Evolutionary conservation across 805 yeast genomes (phyloP), one percentile per base, ranked within the genome.

Genomic region (Barnettozyma populi): DNA sequence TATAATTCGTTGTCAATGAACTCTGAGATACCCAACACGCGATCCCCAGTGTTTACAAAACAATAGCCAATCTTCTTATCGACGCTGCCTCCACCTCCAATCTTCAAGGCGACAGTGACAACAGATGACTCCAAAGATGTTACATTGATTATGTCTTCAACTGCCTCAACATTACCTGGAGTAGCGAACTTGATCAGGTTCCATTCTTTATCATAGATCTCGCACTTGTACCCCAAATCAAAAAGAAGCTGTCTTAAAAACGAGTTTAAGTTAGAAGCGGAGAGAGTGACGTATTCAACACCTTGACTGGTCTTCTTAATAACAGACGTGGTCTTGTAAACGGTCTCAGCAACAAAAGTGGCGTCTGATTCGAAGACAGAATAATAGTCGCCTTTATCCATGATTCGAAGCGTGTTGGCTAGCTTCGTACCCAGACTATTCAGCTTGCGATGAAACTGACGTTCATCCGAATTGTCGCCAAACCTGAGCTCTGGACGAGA

Each of bases 1-100:
- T 78, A 90, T 9, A 89, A 73, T 42, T 92, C 98, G 60, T 88
- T 90, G 63, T 94, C 99, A 9, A 77, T 76, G 53, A 92, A 85
- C 61, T 90, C 95, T 16, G 84, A 68, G 44, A 90, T 68, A 19
- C 94, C 90, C 29, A 94, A 72, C 29, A 73, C 71, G 51, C 78
- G 76, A 41, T 76, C 72, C 56, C 81, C 81, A 35, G 88, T 79
- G 61, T 94, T 96, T 27, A 88, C 74, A 58, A 86, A 86, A 44
- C 94, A 76, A 21, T 88, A 78, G 0, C 97, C 98, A 16, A 94
- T 74, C 43, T 72, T 75, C 39, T 78, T 70, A 13, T 69, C 70
- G 18, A 37, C 45, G 41, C 65, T 68, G 0, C 66, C 52, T 41
- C 62, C 64, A 35, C 61, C 57, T 16, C 60, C 61, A 5, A 70